Evolutionary conservation across 495 filamentous ascomycete species (phyloP).

Genomic region (Neurospora pannonica): DNA sequence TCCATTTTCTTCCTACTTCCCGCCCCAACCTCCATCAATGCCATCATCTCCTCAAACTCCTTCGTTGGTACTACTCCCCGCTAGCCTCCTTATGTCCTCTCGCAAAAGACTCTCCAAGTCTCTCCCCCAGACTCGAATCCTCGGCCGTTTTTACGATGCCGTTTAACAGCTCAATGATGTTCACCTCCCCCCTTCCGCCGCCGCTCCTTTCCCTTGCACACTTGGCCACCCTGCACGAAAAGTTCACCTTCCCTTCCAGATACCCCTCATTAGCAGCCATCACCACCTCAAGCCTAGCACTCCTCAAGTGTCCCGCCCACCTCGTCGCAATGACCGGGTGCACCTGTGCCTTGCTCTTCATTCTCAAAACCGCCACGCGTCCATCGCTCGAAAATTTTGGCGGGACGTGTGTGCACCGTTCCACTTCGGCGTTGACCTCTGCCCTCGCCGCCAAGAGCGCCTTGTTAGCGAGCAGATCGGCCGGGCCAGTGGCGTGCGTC

Average conservation of each 20-base stretch:
- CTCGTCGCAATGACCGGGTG: constrained; percentile 52
- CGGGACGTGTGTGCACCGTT: constrained; percentile 42
- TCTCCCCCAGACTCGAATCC: constrained; percentile 30
- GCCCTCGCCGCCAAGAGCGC: constrained; percentile 34
- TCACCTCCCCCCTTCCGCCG: constrained; percentile 32
- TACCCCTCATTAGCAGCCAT: constrained; percentile 52
- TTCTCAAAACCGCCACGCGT: constrained; percentile 47
- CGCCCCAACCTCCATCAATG: constrained; percentile 42
- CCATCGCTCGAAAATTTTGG: constrained; percentile 49
- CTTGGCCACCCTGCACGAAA: constrained; percentile 47
- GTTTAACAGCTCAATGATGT: constrained; percentile 45
- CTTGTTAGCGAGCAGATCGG: constrained; percentile 34
- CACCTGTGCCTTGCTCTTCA: constrained; percentile 43
- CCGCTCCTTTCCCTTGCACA: constrained; percentile 25
- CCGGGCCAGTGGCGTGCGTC: constrained; percentile 22
- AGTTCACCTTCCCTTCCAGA: constrained; percentile 44
- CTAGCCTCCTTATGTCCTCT: constrained; percentile 50
- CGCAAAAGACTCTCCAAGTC: constrained; percentile 47
- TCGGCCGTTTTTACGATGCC: constrained; percentile 31
- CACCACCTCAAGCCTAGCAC: constrained; percentile 43
- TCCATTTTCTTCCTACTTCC: constrained; percentile 22
- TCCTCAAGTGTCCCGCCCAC: constrained; percentile 45
- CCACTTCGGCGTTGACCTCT: constrained; percentile 46
- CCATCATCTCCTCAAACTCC: constrained; percentile 50
- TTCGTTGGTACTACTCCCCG: constrained; percentile 44